Evolutionary conservation across 805 yeast species (phyloP).

Genomic region (Yarrowia sp.): DNA sequence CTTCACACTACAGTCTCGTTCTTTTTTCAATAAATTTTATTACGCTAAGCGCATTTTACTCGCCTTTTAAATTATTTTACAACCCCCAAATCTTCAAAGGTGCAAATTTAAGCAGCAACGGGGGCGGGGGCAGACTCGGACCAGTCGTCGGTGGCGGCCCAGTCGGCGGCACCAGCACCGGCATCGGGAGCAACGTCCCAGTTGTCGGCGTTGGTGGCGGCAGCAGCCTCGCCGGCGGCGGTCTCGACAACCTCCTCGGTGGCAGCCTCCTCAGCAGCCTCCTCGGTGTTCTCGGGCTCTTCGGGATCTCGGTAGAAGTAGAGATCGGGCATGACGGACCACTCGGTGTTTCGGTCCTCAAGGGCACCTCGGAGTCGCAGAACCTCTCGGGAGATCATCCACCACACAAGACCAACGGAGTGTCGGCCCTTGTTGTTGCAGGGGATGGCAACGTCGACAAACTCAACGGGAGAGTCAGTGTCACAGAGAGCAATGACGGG

Average conservation of each 20-base stretch:
- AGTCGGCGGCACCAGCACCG: conserved; percentile 66
- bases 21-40: conserved; percentile 33
- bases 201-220: conserved; percentile 57
- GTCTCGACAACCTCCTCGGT: conserved; percentile 70
- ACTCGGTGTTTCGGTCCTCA: conserved; percentile 93
- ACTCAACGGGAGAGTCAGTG: conserved; percentile 98
- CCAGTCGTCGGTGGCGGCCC: conserved; percentile 60
- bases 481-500: conserved; percentile 99
- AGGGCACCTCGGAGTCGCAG: conserved; percentile 98
- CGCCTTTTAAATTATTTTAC: conserved; percentile 39
- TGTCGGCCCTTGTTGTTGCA: conserved; percentile 99
- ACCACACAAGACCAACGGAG: conserved; percentile 99
- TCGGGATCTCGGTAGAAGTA: conserved; percentile 99
- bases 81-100: conserved; percentile 20
- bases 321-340: conserved; percentile 99
- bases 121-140: conserved; percentile 50
- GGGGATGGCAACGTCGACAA: conserved; percentile 99
- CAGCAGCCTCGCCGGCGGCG: conserved; percentile 79
- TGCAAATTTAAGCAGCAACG: conserved; percentile 44
- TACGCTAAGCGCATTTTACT: conserved; percentile 29
- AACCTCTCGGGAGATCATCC: conserved; percentile 99
- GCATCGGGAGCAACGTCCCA: conserved; percentile 52
- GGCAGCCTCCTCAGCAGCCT: conserved; percentile 69
- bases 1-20: background rate
- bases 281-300: conserved; percentile 86